A percentile compares a stretch with the other conserved stretches of the same genome.
These are phyloP conservation scores for Pseudocercospora musae DNA, from an alignment of 2,329 filamentous ascomycete species.

Conservation along the genomic window DNA sequence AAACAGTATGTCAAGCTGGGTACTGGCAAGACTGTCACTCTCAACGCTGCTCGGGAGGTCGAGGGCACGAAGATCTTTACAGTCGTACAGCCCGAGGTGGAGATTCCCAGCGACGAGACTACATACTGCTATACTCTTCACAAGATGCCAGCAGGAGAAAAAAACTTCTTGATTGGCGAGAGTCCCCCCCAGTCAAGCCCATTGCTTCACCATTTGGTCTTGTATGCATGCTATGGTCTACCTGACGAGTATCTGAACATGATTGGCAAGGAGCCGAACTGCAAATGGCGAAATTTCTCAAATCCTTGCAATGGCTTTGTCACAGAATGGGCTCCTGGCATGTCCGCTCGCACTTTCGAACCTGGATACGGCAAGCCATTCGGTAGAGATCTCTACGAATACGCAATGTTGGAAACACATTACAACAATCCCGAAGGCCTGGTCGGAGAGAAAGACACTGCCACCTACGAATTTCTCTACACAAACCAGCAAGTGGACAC, in stretches of 20 bases:
- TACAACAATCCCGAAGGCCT: conserved; percentile 20
- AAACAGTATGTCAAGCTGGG: conserved; percentile 22
- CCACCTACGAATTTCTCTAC: conserved; percentile 16
- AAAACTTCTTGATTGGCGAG: conserved; percentile 17
- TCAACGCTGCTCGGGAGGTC: conserved; percentile 11
- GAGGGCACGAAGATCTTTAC: conserved; percentile 15
- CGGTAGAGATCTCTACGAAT: conserved; percentile 16
- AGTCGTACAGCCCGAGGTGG: conserved; percentile 13
- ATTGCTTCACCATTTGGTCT: conserved; percentile 20
- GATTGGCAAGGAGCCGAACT: conserved; percentile 16
- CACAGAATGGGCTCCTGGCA: conserved; percentile 22
- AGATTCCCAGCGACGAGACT: conserved; percentile 15
- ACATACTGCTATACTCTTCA: conserved; percentile 23
- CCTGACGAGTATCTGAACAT: conserved; percentile 11
- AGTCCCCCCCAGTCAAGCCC: conserved; percentile 10
- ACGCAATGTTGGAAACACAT: conserved; percentile 21
- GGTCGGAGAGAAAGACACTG: conserved; percentile 15
- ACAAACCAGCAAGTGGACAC: conserved; percentile 17
- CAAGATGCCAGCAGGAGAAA: conserved; percentile 18
- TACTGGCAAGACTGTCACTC: conserved; percentile 15
- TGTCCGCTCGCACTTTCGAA: conserved; percentile 22
- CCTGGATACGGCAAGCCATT: conserved; percentile 21
- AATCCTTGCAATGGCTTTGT: conserved; percentile 23
- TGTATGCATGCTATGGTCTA: conserved; percentile 20
- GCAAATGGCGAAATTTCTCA: conserved; percentile 16